These are phyloP conservation scores for Tetracladium setigerum DNA, from an alignment of 495 filamentous ascomycete species.

Conservation along the genomic window DNA sequence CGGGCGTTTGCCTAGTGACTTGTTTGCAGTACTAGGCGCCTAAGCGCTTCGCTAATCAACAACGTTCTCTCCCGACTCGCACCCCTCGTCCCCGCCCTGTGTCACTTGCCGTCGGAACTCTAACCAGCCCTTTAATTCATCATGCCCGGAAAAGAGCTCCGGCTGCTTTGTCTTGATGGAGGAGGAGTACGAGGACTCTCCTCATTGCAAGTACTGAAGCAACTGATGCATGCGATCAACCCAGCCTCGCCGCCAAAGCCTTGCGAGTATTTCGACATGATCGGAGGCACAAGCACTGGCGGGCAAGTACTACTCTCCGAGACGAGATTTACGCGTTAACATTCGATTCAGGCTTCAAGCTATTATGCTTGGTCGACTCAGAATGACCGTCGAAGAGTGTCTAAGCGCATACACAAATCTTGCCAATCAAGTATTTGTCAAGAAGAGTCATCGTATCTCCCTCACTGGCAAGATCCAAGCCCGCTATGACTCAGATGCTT, in stretches of 20 bases:
- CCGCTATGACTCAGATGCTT: too few relatives aligned
- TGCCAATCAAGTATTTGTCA: slow-evolving; percentile 1
- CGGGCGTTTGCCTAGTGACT: too few relatives aligned
- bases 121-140: neutral
- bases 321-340: too few relatives aligned
- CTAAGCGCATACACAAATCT: neutral
- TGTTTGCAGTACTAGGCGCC: too few relatives aligned
- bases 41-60: too few relatives aligned
- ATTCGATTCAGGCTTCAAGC: neutral
- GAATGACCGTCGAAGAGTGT: slow-evolving; percentile 2
- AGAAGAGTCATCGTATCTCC: neutral
- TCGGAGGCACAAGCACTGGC: slow-evolving; percentile 29
- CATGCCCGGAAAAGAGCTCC: slow-evolving; percentile 4
- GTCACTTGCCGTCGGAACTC: too few relatives aligned
- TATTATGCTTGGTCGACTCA: slow-evolving; percentile 6
- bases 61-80: too few relatives aligned
- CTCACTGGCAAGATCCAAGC: neutral
- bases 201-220: slow-evolving; percentile 39
- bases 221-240: slow-evolving; percentile 36
- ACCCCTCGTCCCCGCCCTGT: too few relatives aligned
- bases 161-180: slow-evolving; percentile 39
- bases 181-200: slow-evolving; percentile 49
- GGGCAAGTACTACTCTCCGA: too few relatives aligned
- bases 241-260: slow-evolving; percentile 36
- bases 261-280: slow-evolving; percentile 39